These are phyloP conservation scores for Adansonia rubrostipa DNA, from an alignment of 441 rosid genomes.

Conservation along the genomic window DNA sequence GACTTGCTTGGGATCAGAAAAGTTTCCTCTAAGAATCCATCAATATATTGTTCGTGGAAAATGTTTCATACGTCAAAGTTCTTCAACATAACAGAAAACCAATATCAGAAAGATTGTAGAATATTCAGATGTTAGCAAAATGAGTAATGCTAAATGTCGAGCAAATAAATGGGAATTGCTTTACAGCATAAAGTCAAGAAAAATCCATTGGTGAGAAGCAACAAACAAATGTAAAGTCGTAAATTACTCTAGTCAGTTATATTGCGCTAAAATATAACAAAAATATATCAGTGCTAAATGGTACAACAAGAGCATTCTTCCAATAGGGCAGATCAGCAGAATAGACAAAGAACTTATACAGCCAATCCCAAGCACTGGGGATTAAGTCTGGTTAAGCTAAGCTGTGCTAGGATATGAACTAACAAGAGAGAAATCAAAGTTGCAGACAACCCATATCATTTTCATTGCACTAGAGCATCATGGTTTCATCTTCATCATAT, in stretches of 20 bases:
- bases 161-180: background rate
- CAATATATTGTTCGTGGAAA: background rate
- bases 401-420: background rate
- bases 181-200: background rate
- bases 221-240: slow-evolving; percentile 1
- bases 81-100: background rate
- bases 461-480: background rate
- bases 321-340: background rate
- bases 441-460: background rate
- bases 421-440: background rate
- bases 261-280: background rate
- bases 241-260: background rate
- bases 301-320: background rate
- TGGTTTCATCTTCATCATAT: background rate
- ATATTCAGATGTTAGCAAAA: background rate
- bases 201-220: background rate
- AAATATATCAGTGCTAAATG: background rate
- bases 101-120: slow-evolving; percentile 13
- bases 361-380: background rate
- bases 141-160: background rate
- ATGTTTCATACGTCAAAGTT: slow-evolving; percentile 17
- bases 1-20: background rate
- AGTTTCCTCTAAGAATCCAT: background rate
- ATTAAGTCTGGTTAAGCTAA: background rate
- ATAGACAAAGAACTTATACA: background rate